Base-by-base conservation (phyloP, 305 asterid genomes). In the Fraxinus paxiana region DNA sequence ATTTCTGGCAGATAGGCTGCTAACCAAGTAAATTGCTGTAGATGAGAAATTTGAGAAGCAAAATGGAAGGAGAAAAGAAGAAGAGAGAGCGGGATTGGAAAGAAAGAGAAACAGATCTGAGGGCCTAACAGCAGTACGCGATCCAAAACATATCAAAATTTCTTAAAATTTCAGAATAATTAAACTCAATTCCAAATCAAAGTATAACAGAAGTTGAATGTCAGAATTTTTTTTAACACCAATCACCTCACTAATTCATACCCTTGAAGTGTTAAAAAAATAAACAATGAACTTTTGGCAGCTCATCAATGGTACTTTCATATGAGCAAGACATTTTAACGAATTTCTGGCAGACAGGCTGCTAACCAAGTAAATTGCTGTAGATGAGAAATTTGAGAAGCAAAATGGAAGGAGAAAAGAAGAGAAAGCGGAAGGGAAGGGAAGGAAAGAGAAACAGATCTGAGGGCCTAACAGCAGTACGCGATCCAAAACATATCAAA, bases 171-270 rank as follows among this genome's bases (percentile, higher is more conserved):
- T 63, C 31, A 63, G 34, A 24, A 63, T 22, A 26, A 63, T 63
- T 26, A 63, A 63, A 63, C 35, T 26, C 17, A 10, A 24, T 24
- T 63, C n/a, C 72, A 63, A 63, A 63, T 63, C 33, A 26, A 63
- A 63, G 8, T 10, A 22, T 24, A 12, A 63, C 35, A 63, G 35
- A 26, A 63, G 6, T 10, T 51, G 30, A 26, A 6, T 63, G 13
- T 35, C 41, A 35, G 41, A 6, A 35, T 35, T 35, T 35, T 35
- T 35, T 35, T 35, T 22, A 51, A 17, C 76, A 33, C 46, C 70
- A 46, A 80, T 67, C 81, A 81, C 73, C 48, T 37, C 31, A 41
- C 24, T 74, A 38, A 31, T 38, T 59, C 76, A 78, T 67, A 83
- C 63, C 85, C 73, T 63, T 61, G 20, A 75, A 18, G 28, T 56